A percentile compares a stretch with the other conserved stretches of the same genome.
phyloP scores from a whole-genome alignment of 2,329 filamentous ascomycete species.

The Cryoendolithus antarcticus region DNA sequence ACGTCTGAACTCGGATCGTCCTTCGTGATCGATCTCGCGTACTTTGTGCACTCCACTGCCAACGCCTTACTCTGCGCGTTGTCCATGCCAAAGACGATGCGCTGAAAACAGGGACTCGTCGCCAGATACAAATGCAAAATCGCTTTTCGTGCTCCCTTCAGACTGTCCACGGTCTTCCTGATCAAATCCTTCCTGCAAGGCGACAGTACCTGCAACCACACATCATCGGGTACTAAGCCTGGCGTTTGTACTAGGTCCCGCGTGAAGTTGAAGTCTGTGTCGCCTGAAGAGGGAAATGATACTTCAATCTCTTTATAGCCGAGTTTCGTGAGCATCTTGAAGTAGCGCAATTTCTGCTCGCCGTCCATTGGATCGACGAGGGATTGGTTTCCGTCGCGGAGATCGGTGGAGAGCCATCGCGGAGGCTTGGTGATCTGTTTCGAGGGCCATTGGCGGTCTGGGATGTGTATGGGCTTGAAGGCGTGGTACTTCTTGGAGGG shows the following conservation, averaged over 20 bases:
- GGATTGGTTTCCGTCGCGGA: constrained; percentile 90
- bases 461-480: constrained; percentile 54
- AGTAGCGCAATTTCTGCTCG: constrained; percentile 90
- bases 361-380: constrained; percentile 90
- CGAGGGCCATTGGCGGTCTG: constrained; percentile 69
- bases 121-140: constrained; percentile 93
- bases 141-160: constrained; percentile 82
- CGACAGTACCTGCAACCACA: constrained; percentile 82
- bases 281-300: constrained; percentile 85
- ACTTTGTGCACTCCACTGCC: constrained; percentile 74
- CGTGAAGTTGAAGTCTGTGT: constrained; percentile 94
- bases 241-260: constrained; percentile 74
- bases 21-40: constrained; percentile 83
- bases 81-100: constrained; percentile 77
- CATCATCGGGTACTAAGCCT: constrained; percentile 72
- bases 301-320: constrained; percentile 98
- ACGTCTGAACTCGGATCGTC: constrained; percentile 45
- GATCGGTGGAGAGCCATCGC: constrained; percentile 78
- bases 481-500: constrained; percentile 65
- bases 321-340: constrained; percentile 82
- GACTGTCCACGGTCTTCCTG: constrained; percentile 72
- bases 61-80: constrained; percentile 71
- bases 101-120: constrained; percentile 89
- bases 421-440: constrained; percentile 74
- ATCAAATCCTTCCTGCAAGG: constrained; percentile 90